Evolutionary conservation across 306 rosid species (phyloP).

Genomic region (Canavalia gladiata): DNA sequence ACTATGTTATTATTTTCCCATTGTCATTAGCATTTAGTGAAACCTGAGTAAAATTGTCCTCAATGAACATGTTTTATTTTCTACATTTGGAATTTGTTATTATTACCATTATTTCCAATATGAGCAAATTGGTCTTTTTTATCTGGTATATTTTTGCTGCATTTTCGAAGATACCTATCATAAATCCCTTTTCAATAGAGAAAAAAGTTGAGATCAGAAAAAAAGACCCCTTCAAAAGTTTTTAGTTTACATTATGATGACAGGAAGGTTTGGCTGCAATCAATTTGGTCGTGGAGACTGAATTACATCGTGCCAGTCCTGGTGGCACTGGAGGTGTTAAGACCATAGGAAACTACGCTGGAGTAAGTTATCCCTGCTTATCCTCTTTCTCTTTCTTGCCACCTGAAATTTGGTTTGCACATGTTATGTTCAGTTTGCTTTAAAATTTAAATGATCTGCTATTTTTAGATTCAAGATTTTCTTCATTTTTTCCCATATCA

Average conservation of each 20-base stretch:
- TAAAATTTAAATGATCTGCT: not conserved
- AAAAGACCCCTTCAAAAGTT: not conserved
- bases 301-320: slow-evolving; percentile 96
- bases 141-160: not conserved
- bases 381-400: slow-evolving; percentile 37
- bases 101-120: slow-evolving; percentile 16
- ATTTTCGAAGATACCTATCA: not conserved
- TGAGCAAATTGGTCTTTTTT: slow-evolving; percentile 17
- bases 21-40: not conserved
- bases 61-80: slow-evolving; percentile 6
- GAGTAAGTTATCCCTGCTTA: slow-evolving; percentile 63
- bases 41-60: slow-evolving; percentile 9
- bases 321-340: slow-evolving; percentile 99
- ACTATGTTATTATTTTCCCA: too few species aligned
- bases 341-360: slow-evolving; percentile 98
- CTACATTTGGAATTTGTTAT: slow-evolving; percentile 4
- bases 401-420: slow-evolving; percentile 23
- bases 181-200: too few species aligned
- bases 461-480: too few species aligned
- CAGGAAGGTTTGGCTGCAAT: slow-evolving; percentile 98
- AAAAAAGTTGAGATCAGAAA: too few species aligned
- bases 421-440: slow-evolving; percentile 28
- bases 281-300: slow-evolving; percentile 83
- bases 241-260: slow-evolving; percentile 34
- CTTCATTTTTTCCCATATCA: too few species aligned